Percentiles rank a stretch among this genome's conserved stretches.
These are phyloP conservation scores for Tulasnella sp. DNA, from an alignment of 768 basidiomycete genomes.

Conservation along the genomic window DNA sequence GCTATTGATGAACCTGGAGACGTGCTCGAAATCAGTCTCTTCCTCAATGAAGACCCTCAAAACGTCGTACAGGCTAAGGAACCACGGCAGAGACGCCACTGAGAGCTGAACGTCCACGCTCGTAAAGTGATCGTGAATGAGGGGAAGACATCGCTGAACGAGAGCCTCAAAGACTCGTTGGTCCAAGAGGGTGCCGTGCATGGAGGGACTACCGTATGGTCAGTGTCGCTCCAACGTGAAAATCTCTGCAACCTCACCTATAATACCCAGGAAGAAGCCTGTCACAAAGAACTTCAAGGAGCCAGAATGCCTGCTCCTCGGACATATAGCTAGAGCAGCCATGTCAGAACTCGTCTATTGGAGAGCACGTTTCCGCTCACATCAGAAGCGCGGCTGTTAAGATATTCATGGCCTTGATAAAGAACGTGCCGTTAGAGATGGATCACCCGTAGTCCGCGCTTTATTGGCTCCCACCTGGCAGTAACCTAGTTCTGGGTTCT, in stretches of 20 bases:
- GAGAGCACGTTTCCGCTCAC: constrained; percentile 37
- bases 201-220: constrained; percentile 61
- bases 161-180: constrained; percentile 96
- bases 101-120: constrained; percentile 91
- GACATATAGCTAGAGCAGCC: constrained; percentile 78
- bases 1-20: constrained; percentile 70
- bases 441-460: background rate
- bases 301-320: constrained; percentile 97
- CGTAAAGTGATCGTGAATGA: constrained; percentile 89
- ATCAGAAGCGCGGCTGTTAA: constrained; percentile 91
- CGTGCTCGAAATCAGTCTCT: background rate
- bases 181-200: constrained; percentile 98
- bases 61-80: constrained; percentile 78
- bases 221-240: background rate
- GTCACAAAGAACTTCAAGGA: constrained; percentile 89
- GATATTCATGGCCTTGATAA: constrained; percentile 85
- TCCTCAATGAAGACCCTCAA: constrained; percentile 26
- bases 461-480: constrained; percentile 56
- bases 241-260: constrained; percentile 45
- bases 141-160: constrained; percentile 79
- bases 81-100: constrained; percentile 96
- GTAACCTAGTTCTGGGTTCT: constrained; percentile 90
- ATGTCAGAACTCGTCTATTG: background rate
- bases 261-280: constrained; percentile 96
- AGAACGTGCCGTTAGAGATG: constrained; percentile 2